phyloP scores from a whole-genome alignment of 2,329 filamentous ascomycete species.

The Penicillium thymicola region DNA sequence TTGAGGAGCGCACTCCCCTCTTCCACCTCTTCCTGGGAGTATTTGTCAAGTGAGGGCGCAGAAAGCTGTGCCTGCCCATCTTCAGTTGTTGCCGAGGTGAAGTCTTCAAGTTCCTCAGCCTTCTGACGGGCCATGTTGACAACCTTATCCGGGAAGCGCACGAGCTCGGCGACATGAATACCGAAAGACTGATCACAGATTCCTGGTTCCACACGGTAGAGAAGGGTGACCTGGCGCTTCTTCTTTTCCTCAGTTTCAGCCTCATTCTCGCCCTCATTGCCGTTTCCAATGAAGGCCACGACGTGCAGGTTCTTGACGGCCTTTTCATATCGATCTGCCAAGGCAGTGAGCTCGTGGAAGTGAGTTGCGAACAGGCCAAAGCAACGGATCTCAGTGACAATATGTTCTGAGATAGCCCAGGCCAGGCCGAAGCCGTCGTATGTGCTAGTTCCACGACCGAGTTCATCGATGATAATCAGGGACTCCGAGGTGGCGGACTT shows the following conservation, averaged over 20 bases:
- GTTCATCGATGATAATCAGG: constrained; percentile 96
- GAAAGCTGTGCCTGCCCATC: constrained; percentile 39
- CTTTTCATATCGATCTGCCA: constrained; percentile 74
- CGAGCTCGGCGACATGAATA: constrained; percentile 95
- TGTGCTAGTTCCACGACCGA: constrained; percentile 92
- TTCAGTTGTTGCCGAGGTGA: constrained; percentile 45
- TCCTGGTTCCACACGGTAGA: constrained; percentile 95
- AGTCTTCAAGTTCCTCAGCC: constrained; percentile 96
- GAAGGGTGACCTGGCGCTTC: constrained; percentile 79
- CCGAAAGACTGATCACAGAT: constrained; percentile 97
- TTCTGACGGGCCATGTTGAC: constrained; percentile 99
- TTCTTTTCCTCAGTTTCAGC: constrained; percentile 49
- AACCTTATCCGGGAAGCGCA: constrained; percentile 94
- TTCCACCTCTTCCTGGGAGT: constrained; percentile 82
- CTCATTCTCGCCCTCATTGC: constrained; percentile 43
- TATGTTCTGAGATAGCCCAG: constrained; percentile 98
- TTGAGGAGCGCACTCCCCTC: constrained; percentile 84
- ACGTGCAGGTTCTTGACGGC: constrained; percentile 94
- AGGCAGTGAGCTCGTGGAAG: constrained; percentile 93
- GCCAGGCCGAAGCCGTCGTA: constrained; percentile 99
- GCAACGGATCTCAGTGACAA: constrained; percentile 89
- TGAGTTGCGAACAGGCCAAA: constrained; percentile 96
- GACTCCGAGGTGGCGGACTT: constrained; percentile 94
- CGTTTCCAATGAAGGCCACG: constrained; percentile 78
- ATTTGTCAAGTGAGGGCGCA: constrained; percentile 42